phyloP scores from a whole-genome alignment of 441 rosid genomes.

The Populus hybrid region DNA sequence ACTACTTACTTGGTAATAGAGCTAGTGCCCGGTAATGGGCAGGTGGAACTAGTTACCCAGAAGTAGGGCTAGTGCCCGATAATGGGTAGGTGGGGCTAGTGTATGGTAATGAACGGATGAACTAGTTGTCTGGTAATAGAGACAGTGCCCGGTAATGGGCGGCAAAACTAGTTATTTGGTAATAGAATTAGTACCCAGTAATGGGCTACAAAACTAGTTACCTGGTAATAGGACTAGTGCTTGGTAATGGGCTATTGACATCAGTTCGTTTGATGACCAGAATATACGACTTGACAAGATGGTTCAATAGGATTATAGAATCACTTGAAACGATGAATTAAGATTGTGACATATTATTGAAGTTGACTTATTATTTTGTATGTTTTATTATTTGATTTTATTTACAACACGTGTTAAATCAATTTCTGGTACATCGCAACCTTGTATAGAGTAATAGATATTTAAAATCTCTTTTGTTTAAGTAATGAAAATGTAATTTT shows the following conservation, averaged over 20 bases:
- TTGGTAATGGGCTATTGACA: fast-evolving
- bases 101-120: fast-evolving
- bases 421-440: no score
- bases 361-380: no score
- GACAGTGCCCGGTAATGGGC: background rate
- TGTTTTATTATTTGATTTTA: background rate
- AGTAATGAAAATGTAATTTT: no score
- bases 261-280: background rate
- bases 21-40: no score
- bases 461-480: background rate
- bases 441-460: background rate
- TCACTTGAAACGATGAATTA: background rate
- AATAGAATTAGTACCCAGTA: background rate
- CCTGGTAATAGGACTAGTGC: background rate
- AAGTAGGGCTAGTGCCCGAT: no score
- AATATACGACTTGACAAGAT: background rate
- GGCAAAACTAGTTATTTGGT: background rate
- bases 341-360: background rate
- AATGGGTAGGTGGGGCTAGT: no score
- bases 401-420: no score
- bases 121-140: no score
- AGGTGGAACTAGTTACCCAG: no score
- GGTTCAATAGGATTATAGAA: background rate
- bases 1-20: fast-evolving
- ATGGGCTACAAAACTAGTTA: background rate